Evolutionary conservation across 2,329 filamentous ascomycete species (phyloP).

Genomic region (Aphanocladium album): DNA sequence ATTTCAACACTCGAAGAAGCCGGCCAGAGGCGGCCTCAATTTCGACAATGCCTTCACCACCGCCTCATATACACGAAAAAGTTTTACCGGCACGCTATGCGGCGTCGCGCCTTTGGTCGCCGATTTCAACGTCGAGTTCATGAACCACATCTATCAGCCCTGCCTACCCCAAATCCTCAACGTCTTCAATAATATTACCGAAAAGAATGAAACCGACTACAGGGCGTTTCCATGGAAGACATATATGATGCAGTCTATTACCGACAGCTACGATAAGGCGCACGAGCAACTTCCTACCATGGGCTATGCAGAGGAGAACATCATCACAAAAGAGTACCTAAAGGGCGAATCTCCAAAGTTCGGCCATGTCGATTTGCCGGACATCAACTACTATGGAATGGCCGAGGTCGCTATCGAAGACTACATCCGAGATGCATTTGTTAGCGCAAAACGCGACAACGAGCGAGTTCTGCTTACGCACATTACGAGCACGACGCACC

Average conservation of each 20-base stretch:
- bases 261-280: slow-evolving; percentile 29
- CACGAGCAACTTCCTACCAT: slow-evolving; percentile 24
- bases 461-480: slow-evolving; percentile 30
- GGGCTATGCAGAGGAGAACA: slow-evolving; percentile 25
- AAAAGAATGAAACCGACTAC: slow-evolving; percentile 16
- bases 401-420: slow-evolving; percentile 26
- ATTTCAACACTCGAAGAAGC: slow-evolving; percentile 12
- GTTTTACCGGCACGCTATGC: slow-evolving; percentile 35
- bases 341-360: slow-evolving; percentile 24
- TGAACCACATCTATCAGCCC: slow-evolving; percentile 39
- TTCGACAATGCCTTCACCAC: slow-evolving; percentile 37
- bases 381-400: slow-evolving; percentile 32
- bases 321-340: slow-evolving; percentile 26
- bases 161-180: slow-evolving; percentile 36
- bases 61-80: slow-evolving; percentile 40
- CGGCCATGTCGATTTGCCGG: slow-evolving; percentile 23
- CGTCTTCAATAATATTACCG: slow-evolving; percentile 25
- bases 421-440: slow-evolving; percentile 29
- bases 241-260: slow-evolving; percentile 29
- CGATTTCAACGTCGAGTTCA: slow-evolving; percentile 38
- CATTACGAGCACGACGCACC: slow-evolving; percentile 32
- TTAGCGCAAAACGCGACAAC: slow-evolving; percentile 23
- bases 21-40: slow-evolving; percentile 33
- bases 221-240: slow-evolving; percentile 27
- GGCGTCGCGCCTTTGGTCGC: slow-evolving; percentile 35